phyloP scores from a whole-genome alignment of 768 basidiomycete species.

The Rhodotorula diobovata region DNA sequence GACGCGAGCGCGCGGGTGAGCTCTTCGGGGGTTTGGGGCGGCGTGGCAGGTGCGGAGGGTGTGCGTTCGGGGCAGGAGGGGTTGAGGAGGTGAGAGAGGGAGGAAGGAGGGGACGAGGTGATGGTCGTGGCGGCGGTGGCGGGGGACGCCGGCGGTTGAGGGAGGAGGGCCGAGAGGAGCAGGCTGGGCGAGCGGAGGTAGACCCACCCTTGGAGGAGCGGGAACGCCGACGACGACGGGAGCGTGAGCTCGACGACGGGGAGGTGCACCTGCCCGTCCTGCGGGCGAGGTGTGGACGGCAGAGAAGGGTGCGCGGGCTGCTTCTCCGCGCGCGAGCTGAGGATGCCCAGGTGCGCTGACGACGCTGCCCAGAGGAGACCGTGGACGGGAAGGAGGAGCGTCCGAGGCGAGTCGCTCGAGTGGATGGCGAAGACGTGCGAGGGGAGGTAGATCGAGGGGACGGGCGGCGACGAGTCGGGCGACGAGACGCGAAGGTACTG shows the following conservation, averaged over 20 bases:
- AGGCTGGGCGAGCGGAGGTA: conserved; percentile 62
- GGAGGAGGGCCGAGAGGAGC: conserved; percentile 64
- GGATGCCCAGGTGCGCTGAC: conserved; percentile 42
- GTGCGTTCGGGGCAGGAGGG: neutral
- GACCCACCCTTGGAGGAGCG: conserved; percentile 61
- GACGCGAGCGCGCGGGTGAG: conserved; percentile 21
- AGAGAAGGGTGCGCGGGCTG: conserved; percentile 54
- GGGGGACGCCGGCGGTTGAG: conserved; percentile 41
- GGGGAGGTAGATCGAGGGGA: conserved; percentile 47
- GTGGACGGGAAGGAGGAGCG: conserved; percentile 59
- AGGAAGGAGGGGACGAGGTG: neutral
- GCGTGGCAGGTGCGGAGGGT: neutral
- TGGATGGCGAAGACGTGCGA: conserved; percentile 60
- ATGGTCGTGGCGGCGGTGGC: neutral
- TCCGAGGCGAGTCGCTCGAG: conserved; percentile 53
- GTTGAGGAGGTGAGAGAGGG: conserved; percentile 21
- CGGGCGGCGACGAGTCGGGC: neutral
- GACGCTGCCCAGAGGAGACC: conserved; percentile 60
- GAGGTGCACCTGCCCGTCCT: conserved; percentile 43
- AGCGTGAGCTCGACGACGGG: conserved; percentile 68
- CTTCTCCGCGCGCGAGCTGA: conserved; percentile 21
- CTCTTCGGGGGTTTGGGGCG: neutral
- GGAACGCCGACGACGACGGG: conserved; percentile 67
- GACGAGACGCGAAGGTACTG: conserved; percentile 6
- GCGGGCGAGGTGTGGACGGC: conserved; percentile 50